These are phyloP conservation scores for Syzygium grande DNA, from an alignment of 345 rosid species.

Conservation along the genomic window DNA sequence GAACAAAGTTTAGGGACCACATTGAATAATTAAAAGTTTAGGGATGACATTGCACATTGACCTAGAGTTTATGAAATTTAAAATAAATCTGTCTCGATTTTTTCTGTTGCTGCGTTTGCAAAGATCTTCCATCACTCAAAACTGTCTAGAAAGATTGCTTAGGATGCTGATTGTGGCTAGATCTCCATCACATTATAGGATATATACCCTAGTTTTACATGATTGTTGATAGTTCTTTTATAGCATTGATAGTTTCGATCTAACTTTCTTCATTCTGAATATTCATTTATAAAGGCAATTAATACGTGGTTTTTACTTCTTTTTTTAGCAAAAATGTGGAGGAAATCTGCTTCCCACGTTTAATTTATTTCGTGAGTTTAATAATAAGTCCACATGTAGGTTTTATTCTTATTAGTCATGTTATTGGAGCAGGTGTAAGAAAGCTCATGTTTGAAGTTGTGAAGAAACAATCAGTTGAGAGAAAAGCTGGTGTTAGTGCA, in stretches of 20 bases:
- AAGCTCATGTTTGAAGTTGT: slow-evolving; percentile 60
- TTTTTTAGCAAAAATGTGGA: neutral
- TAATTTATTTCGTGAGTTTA: neutral
- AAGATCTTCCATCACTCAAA: neutral
- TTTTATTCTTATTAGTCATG: neutral
- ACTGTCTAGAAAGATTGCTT: neutral
- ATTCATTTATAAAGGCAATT: neutral
- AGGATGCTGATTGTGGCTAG: neutral
- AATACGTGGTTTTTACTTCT: neutral
- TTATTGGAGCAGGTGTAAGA: slow-evolving; percentile 8
- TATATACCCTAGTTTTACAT: neutral
- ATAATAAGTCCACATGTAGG: neutral
- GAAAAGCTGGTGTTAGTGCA: slow-evolving; percentile 55
- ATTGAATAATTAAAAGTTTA: too few species aligned
- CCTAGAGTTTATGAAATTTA: neutral
- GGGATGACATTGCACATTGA: too few species aligned
- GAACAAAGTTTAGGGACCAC: too few species aligned
- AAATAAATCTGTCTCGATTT: neutral
- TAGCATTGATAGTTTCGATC: neutral
- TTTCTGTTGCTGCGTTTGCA: neutral
- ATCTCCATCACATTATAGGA: neutral
- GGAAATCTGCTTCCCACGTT: neutral
- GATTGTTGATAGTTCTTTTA: neutral
- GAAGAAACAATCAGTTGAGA: slow-evolving; percentile 29
- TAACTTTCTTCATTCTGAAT: neutral